Evolutionary conservation across 768 basidiomycete genomes (phyloP), one percentile per base, ranked within the genome.

Genomic region (Xerocomellus dryophilus): DNA sequence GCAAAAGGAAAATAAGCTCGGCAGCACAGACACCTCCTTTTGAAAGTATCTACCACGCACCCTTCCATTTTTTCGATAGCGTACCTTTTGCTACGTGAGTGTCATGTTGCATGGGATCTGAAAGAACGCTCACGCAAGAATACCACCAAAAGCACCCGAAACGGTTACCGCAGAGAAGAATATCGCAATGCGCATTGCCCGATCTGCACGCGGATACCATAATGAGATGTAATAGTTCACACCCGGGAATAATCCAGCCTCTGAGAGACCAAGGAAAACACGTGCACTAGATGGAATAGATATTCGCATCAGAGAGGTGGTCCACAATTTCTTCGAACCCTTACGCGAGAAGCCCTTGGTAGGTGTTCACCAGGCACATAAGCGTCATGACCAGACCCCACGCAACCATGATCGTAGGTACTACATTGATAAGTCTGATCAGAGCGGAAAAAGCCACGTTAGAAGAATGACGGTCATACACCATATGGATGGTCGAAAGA

Each of bases 141-240:
- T 21, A 23, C 23, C 23, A 23, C 23, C 23, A 23, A 23, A 23
- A 23, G 23, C 23, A 23, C 23, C 23, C 23, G 80, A 77, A 42
- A 79, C 56, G 5, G 80, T 82, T 12, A 81, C 81, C 40, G 80
- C 80, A 11, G 78, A 78, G 66, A 80, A 78, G 73, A 85, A 84
- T 14, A 84, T 66, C 3, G 83, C 81, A 36, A 82, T 73, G 27
- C 84, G 77, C 53, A 67, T 68, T 14, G 79, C 82, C 41, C 80
- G 78, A 59, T 85, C 83, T 38, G 72, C 68, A 40, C 79, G 71
- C 10, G 80, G 75, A 63, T 88, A 81, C 83, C 83, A 85, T 39
- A 78, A 67, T 3, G 80, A 79, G 29, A 83, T 62, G 29, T 71
- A 74, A 56, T 71, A 79, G 8, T 70, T 63, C 50, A 74, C 59